Evolutionary conservation across 192 early-diverging fungal species (phyloP), one percentile per base, ranked within the genome.

Genomic region (Piromyces finnis): DNA sequence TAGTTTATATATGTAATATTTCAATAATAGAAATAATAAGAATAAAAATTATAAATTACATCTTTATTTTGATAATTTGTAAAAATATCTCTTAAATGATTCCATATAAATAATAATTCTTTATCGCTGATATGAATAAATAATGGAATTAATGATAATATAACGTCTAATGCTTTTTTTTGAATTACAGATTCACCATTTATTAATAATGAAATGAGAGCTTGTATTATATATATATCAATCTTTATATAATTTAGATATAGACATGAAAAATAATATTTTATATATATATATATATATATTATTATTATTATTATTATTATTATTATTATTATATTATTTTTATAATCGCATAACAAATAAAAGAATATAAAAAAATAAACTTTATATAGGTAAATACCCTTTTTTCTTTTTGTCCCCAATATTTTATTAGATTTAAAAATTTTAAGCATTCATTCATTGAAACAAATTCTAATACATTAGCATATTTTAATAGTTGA

Each of bases 141-240:
- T 29, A 87, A 79, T 27, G 89, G 89, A 16, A 89, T 82, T 29
- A 90, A 32, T 6, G 51, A 26, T 11, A 68, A 68, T n/a, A 68
- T n/a, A 68, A 68, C 26, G 3, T 68, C 51, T n/a, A 68, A 68
- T 9, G 51, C 5, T n/a, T 68, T 68, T n/a, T 68, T 2, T 68
- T 68, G 51, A 9, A 68, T 9, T n/a, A 7, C 26, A 6, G 5
- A 0, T 68, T 68, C 26, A 27, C 51, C 51, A 68, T 68, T 68
- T 22, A 9, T n/a, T 68, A 84, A 84, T 59, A 87, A 79, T 30
- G 89, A 88, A 15, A 89, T 82, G n/a, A 90, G 39, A 3, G 84
- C 83, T 84, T 90, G 88, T 83, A 90, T 88, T 79, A 90, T 79
- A 77, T 86, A 88, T 17, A 85, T 83, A 82, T 89, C 88, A 28